A percentile compares a stretch with the other conserved stretches of the same genome.
These are phyloP conservation scores for Ophioceras dolichostomum DNA, from an alignment of 2,329 filamentous ascomycete species.

Conservation along the genomic window DNA sequence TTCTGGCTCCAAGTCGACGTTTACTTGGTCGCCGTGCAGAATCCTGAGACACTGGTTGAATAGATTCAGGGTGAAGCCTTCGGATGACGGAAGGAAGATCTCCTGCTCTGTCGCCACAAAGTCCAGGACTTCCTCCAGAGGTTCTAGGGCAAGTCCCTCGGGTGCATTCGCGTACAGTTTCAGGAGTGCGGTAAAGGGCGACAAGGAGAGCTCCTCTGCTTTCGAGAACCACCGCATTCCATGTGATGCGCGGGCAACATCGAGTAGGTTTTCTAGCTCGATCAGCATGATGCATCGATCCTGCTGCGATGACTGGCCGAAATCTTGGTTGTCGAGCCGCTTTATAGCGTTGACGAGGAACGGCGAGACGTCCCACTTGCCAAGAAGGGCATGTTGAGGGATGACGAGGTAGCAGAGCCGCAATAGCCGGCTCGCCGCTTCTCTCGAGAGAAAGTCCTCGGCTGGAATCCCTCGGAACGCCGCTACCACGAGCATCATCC, in stretches of 20 bases:
- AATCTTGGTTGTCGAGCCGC: constrained; percentile 46
- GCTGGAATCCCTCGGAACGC: constrained; percentile 58
- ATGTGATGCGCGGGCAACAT: constrained; percentile 68
- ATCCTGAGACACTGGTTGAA: too few relatives aligned
- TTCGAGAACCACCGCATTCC: constrained; percentile 88
- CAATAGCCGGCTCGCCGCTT: constrained; percentile 67
- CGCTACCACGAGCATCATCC: constrained; percentile 68
- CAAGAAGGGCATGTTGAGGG: constrained; percentile 66
- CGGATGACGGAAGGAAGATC: constrained; percentile 21
- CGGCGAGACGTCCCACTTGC: constrained; percentile 79
- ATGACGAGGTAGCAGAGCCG: constrained; percentile 75
- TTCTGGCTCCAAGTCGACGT: too few relatives aligned
- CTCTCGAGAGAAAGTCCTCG: constrained; percentile 61
- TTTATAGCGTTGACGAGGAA: constrained; percentile 58
- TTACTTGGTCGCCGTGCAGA: too few relatives aligned
- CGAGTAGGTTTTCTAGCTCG: constrained; percentile 70
- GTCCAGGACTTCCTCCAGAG: constrained; percentile 42
- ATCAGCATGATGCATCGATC: too few relatives aligned
- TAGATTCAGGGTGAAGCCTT: constrained; percentile 35
- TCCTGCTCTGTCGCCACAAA: constrained; percentile 54
- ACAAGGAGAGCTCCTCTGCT: constrained; percentile 47
- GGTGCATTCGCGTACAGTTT: constrained; percentile 40
- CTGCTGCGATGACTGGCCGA: too few relatives aligned
- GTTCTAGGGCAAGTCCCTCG: constrained; percentile 32
- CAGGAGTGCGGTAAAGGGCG: constrained; percentile 61